Evolutionary conservation across 257 asterid genomes (phyloP).

Genomic region (Avicennia marina): DNA sequence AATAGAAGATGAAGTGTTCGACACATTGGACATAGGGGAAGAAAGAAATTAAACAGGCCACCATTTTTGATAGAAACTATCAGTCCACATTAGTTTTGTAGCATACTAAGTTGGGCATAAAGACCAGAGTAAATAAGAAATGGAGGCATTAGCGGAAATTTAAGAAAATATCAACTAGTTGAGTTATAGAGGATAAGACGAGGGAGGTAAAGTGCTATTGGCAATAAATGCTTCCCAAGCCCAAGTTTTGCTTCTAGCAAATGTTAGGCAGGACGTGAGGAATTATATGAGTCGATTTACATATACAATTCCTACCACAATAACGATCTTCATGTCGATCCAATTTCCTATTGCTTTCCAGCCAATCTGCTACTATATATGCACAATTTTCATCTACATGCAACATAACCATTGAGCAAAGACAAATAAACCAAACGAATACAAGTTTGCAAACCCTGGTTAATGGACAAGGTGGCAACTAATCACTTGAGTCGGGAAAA

Average conservation of each 20-base stretch:
- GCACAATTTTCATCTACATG: too few species aligned
- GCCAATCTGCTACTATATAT: too few species aligned
- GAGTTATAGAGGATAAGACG: neutral
- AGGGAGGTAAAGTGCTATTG: neutral
- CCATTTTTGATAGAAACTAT: neutral
- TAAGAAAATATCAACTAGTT: neutral
- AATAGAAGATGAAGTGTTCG: constrained; percentile 4
- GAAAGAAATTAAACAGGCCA: neutral
- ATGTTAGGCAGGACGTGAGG: neutral
- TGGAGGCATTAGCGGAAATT: too few species aligned
- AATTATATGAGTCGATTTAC: neutral
- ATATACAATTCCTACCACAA: too few species aligned
- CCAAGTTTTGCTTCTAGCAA: neutral
- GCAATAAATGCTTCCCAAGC: neutral
- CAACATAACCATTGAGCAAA: too few species aligned
- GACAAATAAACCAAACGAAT: too few species aligned
- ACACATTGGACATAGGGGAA: too few species aligned
- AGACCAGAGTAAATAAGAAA: neutral
- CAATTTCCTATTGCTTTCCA: too few species aligned
- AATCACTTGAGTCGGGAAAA: too few species aligned
- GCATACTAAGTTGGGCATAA: neutral
- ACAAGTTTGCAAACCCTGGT: too few species aligned
- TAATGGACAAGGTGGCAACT: too few species aligned
- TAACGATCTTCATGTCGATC: too few species aligned
- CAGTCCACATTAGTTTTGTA: neutral